Percentiles rank a stretch among this genome's conserved stretches.
phyloP scores from a whole-genome alignment of 208 protist genomes.

The Leishmania gerbilli region DNA sequence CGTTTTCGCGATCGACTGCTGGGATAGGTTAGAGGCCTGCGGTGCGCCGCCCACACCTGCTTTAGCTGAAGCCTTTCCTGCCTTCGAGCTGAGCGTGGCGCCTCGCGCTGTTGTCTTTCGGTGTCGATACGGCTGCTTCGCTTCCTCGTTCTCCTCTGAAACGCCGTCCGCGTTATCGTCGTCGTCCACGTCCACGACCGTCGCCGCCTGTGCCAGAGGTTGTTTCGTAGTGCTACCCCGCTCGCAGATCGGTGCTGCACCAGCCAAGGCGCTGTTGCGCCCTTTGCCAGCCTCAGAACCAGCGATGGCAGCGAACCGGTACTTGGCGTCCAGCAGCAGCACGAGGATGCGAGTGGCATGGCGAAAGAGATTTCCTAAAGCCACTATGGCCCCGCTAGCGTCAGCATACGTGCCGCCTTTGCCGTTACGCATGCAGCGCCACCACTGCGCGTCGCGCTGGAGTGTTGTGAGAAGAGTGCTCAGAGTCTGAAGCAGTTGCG shows the following conservation, averaged over 20 bases:
- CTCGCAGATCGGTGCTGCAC: not conserved
- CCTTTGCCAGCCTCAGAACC: not conserved
- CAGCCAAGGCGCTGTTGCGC: not conserved
- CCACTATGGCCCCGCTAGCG: not conserved
- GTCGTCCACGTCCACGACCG: constrained; percentile 12
- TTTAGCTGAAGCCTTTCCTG: not conserved
- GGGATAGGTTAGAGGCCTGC: not conserved
- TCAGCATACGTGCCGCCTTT: not conserved
- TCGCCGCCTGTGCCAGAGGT: not conserved
- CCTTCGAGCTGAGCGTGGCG: not conserved
- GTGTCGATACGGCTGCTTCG: not conserved
- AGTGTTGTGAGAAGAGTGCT: not conserved
- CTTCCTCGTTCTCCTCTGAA: not conserved
- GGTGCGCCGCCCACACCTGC: not conserved
- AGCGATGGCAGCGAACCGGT: not conserved
- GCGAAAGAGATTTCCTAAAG: not conserved
- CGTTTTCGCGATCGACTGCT: not conserved
- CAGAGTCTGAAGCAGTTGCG: constrained; percentile 13
- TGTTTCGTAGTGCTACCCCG: not conserved
- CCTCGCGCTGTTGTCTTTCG: not conserved
- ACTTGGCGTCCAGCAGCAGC: constrained; percentile 8
- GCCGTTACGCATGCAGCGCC: not conserved
- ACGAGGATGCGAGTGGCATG: not conserved
- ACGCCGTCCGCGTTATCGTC: not conserved
- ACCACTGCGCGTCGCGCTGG: not conserved